Evolutionary conservation across 2,329 filamentous ascomycete species (phyloP).

Genomic region (Ceratocystis huliohia): DNA sequence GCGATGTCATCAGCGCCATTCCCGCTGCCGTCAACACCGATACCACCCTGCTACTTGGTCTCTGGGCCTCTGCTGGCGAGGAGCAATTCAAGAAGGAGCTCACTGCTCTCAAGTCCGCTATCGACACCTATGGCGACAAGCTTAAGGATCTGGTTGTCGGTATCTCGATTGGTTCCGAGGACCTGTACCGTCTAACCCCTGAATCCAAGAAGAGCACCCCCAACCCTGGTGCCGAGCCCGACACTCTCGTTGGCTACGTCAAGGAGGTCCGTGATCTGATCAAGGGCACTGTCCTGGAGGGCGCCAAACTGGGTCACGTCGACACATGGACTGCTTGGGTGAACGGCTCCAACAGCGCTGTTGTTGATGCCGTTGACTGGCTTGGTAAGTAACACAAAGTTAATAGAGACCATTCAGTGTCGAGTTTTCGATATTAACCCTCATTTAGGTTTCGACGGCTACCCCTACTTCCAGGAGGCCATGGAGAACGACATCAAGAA

Average conservation of each 20-base stretch:
- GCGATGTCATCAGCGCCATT: constrained; percentile 57
- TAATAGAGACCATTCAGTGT: background rate
- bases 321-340: constrained; percentile 78
- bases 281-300: constrained; percentile 45
- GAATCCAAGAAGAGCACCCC: constrained; percentile 52
- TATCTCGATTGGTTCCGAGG: constrained; percentile 78
- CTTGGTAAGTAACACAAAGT: constrained; percentile 34
- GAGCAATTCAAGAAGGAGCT: constrained; percentile 59
- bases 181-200: constrained; percentile 69
- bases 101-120: constrained; percentile 55
- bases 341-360: constrained; percentile 56
- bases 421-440: background rate
- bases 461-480: constrained; percentile 70
- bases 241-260: constrained; percentile 56
- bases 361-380: constrained; percentile 62
- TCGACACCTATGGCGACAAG: constrained; percentile 51
- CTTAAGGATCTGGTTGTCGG: constrained; percentile 59
- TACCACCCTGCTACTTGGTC: constrained; percentile 64
- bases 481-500: constrained; percentile 52
- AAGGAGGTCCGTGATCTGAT: constrained; percentile 51
- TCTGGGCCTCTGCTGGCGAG: constrained; percentile 66
- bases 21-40: constrained; percentile 71
- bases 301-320: constrained; percentile 62
- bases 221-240: constrained; percentile 50
- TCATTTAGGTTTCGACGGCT: constrained; percentile 54